Evolutionary conservation across 257 asterid genomes (phyloP), one percentile per base, ranked within the genome.

Genomic region (Striga asiatica): DNA sequence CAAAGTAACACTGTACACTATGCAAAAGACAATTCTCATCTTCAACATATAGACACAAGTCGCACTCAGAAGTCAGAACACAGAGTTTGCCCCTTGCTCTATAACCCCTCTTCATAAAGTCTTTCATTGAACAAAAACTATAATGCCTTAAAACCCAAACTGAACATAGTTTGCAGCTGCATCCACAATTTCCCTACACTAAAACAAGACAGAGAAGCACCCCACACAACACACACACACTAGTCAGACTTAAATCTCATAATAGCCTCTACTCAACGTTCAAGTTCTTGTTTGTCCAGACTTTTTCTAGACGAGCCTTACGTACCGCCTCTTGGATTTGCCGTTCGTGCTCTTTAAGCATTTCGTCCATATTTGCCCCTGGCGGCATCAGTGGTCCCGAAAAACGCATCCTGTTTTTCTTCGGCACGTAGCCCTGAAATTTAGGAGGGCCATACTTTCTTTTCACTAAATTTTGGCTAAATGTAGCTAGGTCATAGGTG

Each of bases 331-430:
- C 85, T 69, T 84, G 91, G 50, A 84, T 79, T 54, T 76, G 91
- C 49, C 76, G 67, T 60, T 84, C 91, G 2, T 84, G 91, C 64
- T 84, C 94, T 64, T 73, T 81, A 22, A 84, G 74, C 91, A 81
- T 74, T 65, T 78, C 91, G 1, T 84, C 94, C 81, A 77, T 75
- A 68, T 76, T 79, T 8, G 80, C 83, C 1, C 92, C 94, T 4
- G 81, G 81, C 56, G 88, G 83, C 74, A 77, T 32, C 21, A 84
- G 50, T 42, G 82, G 94, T 51, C 94, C 94, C 2, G 94, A 84
- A 75, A 59, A 77, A 37, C 31, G 73, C 38, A 84, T 68, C 75
- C 83, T 66, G 69, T 67, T 77, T 65, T 47, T 78, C 76, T 74
- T 71, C 2, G 74, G 76, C 48, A 49, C 70, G 39, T 50, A 78